A percentile compares a stretch with the other conserved stretches of the same genome.
Evolutionary conservation across 768 basidiomycete species (phyloP).

Genomic region (Suillus paluster): DNA sequence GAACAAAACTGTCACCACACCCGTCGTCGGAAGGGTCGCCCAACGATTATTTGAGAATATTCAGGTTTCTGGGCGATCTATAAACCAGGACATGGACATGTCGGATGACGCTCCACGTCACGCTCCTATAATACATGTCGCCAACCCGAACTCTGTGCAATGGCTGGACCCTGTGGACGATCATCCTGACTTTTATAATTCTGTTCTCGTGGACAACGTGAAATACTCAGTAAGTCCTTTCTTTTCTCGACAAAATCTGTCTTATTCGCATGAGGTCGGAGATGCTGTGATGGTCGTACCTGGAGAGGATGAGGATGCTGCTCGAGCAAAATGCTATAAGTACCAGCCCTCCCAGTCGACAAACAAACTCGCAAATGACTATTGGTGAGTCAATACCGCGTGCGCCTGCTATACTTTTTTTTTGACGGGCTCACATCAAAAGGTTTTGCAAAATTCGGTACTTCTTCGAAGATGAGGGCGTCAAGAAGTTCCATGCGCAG

Average conservation of each 20-base stretch:
- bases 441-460: slow-evolving; percentile 78
- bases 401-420: not conserved
- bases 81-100: slow-evolving; percentile 32
- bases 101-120: slow-evolving; percentile 17
- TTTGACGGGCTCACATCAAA: not conserved
- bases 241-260: not conserved
- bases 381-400: slow-evolving; percentile 55
- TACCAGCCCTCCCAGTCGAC: slow-evolving; percentile 47
- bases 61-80: slow-evolving; percentile 38
- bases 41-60: slow-evolving; percentile 52
- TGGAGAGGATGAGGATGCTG: slow-evolving; percentile 51
- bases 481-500: slow-evolving; percentile 69
- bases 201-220: slow-evolving; percentile 60
- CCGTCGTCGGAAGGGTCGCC: slow-evolving; percentile 50
- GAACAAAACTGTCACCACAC: slow-evolving; percentile 47
- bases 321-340: slow-evolving; percentile 45
- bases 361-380: slow-evolving; percentile 59
- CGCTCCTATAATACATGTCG: slow-evolving; percentile 25
- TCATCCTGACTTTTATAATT: slow-evolving; percentile 41
- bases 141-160: slow-evolving; percentile 38
- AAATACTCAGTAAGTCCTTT: slow-evolving; percentile 51
- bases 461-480: slow-evolving; percentile 51
- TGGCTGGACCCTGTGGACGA: slow-evolving; percentile 35
- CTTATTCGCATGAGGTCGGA: slow-evolving; percentile 50
- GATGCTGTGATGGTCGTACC: slow-evolving; percentile 68